Evolutionary conservation across 1,284 basidiomycete genomes (phyloP), one percentile per base, ranked within the genome.

Genomic region (Apiotrichum akiyoshidainum): DNA sequence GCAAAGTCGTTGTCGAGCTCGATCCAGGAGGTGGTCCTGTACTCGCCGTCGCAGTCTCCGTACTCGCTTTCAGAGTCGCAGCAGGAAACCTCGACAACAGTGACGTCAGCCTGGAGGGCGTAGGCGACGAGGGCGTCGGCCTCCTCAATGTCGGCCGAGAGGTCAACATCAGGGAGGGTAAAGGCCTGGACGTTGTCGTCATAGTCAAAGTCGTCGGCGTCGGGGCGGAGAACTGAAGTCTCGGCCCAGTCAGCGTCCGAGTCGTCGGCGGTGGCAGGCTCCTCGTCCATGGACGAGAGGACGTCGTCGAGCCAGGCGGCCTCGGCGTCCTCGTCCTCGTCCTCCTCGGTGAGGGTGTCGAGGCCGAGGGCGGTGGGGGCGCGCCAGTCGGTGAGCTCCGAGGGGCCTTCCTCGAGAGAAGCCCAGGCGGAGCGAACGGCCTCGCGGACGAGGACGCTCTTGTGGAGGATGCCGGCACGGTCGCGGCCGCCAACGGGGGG

Each of bases 251-350:
- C 26, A 7, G 26, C 26, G 4, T 31, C 57, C 10, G 57, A 51
- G 39, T 58, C 50, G 39, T 57, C 47, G n/a, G 9, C 41, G n/a
- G 60, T 58, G 13, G 19, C 12, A 13, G 69, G 68, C 16, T 68
- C 67, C 11, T 71, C 66, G 33, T 67, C 70, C 11, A 73, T 57
- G 21, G 60, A 63, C 31, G 66, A 58, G 19, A 75, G 54, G 33
- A 74, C 65, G 17, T 73, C 65, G 52, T 76, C 72, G 46, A 76
- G 74, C 73, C 72, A 74, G 52, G 61, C 64, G 54, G 68, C 66
- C 59, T 72, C 60, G 35, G 50, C 49, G 9, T 56, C 63, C 19
- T 57, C 61, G 45, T 58, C 59, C 59, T 74, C 74, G 19, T 70
- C 71, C 26, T 72, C 73, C 59, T 76, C 74, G 5, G 66, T 61